Base-by-base conservation (phyloP, 2,329 filamentous ascomycete genomes). In the Aspergillus nomiae region DNA sequence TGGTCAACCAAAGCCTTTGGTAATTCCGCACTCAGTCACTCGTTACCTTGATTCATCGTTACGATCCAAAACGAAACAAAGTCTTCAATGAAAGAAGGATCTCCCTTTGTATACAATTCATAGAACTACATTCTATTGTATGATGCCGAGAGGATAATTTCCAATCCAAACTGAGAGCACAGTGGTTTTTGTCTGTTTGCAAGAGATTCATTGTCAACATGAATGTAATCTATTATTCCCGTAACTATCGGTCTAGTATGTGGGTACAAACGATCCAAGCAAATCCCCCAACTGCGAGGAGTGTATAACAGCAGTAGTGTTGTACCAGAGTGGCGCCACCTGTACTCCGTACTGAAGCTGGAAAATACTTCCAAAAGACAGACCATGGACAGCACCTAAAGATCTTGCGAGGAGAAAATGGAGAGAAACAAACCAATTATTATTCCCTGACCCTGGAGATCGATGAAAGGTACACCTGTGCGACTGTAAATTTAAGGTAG, bases 301-400 rank as follows among this genome's bases (percentile, higher is more conserved):
- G 63, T 56, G 26, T 34, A 56, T 30, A 24, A n/a, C 12, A 24
- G n/a, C 24, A 21, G 10, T 48, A 48, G 21, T 26, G 56, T 56
- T 62, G 60, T 51, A 65, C 58, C 53, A 46, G 38, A 32, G 56
- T 58, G 62, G 64, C 63, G 63, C 63, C 64, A 66, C 64, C 60
- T 14, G 28, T 38, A 38, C 30, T 32, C 60, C 7, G 28, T 38
- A 38, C 30, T 32, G 14, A 26, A 38, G 30, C 32, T 60, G 57
- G 57, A 51, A 51, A 59, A 41, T 36, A 45, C 48, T 50, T 34
- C 48, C 51, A 24, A 50, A 12, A 11, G 11, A 19, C 28, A 10
- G 51, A 12, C 32, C 38, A 41, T 41, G 38, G 19, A 36, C 48
- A 12, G 21, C 24, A 30, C n/a, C n/a, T n/a, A 11, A 14, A 54